These are phyloP conservation scores for Cryptococcus neoformans DNA, from an alignment of 1,284 basidiomycete species.

Conservation along the genomic window DNA sequence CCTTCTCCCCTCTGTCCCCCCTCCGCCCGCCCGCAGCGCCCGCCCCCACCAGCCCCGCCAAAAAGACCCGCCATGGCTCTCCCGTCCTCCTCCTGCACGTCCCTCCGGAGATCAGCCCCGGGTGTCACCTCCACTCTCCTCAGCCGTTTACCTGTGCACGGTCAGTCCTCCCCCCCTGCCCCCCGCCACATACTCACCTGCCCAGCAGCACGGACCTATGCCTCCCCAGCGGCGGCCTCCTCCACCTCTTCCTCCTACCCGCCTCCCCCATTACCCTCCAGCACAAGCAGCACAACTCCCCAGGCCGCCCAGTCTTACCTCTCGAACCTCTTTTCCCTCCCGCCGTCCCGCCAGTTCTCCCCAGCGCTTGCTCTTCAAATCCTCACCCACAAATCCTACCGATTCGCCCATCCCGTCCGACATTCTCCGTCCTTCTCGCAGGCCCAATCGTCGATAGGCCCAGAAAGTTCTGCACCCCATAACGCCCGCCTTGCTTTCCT, in stretches of 20 bases:
- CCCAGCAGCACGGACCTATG: conserved; percentile 4
- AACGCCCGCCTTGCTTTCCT: conserved; percentile 45
- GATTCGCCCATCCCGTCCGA: conserved; percentile 36
- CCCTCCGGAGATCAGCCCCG: too few species aligned
- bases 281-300: conserved; percentile 7
- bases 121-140: too few species aligned
- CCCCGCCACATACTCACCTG: conserved; percentile 1
- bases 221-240: conserved; percentile 6
- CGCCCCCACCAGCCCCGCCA: too few species aligned
- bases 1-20: too few species aligned
- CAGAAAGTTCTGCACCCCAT: conserved; percentile 22
- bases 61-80: too few species aligned
- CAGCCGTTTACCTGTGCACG: background rate
- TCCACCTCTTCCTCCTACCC: background rate
- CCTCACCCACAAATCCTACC: conserved; percentile 49
- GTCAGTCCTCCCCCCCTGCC: conserved; percentile 35
- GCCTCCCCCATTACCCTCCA: background rate
- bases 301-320: conserved; percentile 36
- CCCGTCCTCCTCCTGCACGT: too few species aligned
- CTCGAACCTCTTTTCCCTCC: conserved; percentile 36
- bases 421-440: conserved; percentile 3
- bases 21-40: too few species aligned
- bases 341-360: conserved; percentile 34
- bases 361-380: conserved; percentile 44
- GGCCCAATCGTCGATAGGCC: background rate